A percentile compares a stretch with the other conserved stretches of the same genome.
Evolutionary conservation across 2,329 filamentous ascomycete genomes (phyloP).

Genomic region (Claviceps sorghi): DNA sequence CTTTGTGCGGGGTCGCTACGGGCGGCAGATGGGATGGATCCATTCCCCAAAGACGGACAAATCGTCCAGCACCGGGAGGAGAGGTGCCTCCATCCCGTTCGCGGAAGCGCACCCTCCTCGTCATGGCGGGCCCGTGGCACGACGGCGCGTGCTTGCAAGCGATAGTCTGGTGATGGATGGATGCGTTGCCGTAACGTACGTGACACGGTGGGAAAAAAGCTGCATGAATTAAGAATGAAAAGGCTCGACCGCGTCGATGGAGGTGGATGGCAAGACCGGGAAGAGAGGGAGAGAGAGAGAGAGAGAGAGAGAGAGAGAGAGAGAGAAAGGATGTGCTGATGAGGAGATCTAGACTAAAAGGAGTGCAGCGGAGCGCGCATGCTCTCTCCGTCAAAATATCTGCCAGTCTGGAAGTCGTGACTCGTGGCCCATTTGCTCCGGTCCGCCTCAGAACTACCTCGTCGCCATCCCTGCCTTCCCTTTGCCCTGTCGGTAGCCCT

Average conservation of each 20-base stretch:
- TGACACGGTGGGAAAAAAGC: background rate
- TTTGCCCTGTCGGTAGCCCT: background rate
- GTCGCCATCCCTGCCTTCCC: background rate
- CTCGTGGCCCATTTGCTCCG: background rate
- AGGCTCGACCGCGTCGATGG: background rate
- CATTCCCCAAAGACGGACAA: constrained; percentile 41
- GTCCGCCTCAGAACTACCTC: background rate
- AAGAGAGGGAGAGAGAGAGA: background rate
- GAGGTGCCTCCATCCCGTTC: constrained; percentile 2
- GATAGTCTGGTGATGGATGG: background rate
- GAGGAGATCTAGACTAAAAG: background rate
- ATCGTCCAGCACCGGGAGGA: constrained; percentile 24
- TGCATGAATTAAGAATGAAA: background rate
- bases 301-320: background rate
- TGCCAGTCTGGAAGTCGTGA: background rate
- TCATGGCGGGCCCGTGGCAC: background rate
- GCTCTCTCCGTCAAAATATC: background rate
- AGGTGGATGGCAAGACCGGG: background rate
- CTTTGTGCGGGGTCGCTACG: constrained; percentile 21
- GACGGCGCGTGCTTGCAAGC: background rate
- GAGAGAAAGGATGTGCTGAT: background rate
- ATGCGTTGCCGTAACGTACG: background rate
- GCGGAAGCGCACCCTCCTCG: constrained; percentile 5
- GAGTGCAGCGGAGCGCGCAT: background rate
- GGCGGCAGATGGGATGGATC: constrained; percentile 31